Base-by-base conservation (phyloP, 1,284 basidiomycete genomes). In the Melampsora larici-populina region DNA sequence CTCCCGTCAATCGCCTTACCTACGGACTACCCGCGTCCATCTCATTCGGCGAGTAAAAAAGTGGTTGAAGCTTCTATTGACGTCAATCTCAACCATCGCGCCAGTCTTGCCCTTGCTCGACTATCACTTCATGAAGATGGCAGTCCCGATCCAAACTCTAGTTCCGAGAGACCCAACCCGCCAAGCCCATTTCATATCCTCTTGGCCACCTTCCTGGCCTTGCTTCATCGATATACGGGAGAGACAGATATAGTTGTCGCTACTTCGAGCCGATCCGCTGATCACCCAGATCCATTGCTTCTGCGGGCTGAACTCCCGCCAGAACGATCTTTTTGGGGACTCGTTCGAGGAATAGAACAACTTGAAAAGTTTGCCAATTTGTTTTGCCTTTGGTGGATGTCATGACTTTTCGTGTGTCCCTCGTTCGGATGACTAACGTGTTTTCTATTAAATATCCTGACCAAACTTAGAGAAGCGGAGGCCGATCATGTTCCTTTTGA, bases 201-300 rank as follows among this genome's bases (percentile, higher is more conserved):
- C 64, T 88, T 99, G 64, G 89, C 96, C 24, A 91, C 95, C 0
- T 97, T 99, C 84, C 88, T 90, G 29, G 91, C 97, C 49, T 87
- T 99, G 48, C 86, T 99, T 17, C 94, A 98, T 86, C 88, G 97
- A 60, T 97, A 95, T 86, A 98, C 97, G 0, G 94, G 92, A 70
- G 97, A 99, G 84, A 95, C 91, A 17, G 94, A 97, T 81, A 87
- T 99, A 80, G 88, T 98, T 79, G 91, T 99, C 81, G 95, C 92
- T 70, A 94, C 94, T 0, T 95, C 93, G 21, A 91, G 82, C 33
- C 83, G 84, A 11, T 79, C 92, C 24, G 89, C 90, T 0, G 86
- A 88, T n/a, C 89, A 89, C 1, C 88, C 88, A 49, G 89, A 92
- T 79, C 94, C 95, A 8, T 86, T 98, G 58, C 88, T 98, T 48